phyloP scores from a whole-genome alignment of 2,329 filamentous ascomycete genomes.

The Tolypocladium nubicola region DNA sequence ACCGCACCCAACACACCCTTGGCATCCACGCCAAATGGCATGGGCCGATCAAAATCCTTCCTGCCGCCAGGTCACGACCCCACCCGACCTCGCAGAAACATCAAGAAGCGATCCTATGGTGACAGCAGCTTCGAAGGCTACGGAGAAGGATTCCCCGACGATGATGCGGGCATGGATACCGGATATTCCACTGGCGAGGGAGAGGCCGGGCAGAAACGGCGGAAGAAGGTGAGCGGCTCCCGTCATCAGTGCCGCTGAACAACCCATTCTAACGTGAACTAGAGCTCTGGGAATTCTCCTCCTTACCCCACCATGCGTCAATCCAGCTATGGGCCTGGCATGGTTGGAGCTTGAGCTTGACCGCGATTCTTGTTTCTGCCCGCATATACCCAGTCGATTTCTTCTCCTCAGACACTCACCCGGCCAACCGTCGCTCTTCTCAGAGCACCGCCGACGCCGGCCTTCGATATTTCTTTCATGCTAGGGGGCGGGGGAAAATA shows the following conservation, averaged over 20 bases:
- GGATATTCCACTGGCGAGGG: conserved; percentile 66
- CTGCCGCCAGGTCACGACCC: conserved; percentile 31
- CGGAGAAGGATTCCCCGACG: conserved; percentile 59
- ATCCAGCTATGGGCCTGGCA: conserved; percentile 46
- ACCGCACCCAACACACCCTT: conserved; percentile 44
- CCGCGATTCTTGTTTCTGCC: conserved; percentile 1
- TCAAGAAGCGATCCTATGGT: conserved; percentile 67
- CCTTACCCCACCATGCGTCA: conserved; percentile 35
- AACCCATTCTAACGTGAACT: conserved; percentile 14
- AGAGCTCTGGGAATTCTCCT: conserved; percentile 36
- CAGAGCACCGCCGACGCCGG: not conserved
- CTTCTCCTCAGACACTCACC: not conserved
- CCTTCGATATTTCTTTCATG: not conserved
- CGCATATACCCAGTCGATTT: conserved; percentile 1
- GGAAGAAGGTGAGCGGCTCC: conserved; percentile 46
- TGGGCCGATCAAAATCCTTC: conserved; percentile 27
- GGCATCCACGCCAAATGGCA: conserved; percentile 18
- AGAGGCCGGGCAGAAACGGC: conserved; percentile 53
- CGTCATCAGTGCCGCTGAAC: not conserved
- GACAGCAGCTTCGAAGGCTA: conserved; percentile 69
- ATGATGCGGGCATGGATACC: conserved; percentile 45
- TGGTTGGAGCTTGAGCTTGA: conserved; percentile 41
- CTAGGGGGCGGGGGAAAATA: not conserved
- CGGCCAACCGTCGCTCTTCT: not conserved
- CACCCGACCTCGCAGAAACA: conserved; percentile 50